Evolutionary conservation across 176 grass and related monocot species (phyloP).

Genomic region (Avena insularis): DNA sequence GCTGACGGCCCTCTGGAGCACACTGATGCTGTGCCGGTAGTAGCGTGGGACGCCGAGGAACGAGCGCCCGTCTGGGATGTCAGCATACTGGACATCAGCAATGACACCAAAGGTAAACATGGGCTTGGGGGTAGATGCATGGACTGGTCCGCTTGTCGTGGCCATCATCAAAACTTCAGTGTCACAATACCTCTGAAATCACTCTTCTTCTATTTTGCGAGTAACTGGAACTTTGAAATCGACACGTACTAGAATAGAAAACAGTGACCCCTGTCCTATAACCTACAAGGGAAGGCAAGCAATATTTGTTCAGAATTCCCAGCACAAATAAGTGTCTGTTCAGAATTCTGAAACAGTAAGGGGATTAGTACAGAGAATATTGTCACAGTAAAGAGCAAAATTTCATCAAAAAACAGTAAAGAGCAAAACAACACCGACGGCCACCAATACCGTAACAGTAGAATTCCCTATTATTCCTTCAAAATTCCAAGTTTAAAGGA

Average conservation of each 20-base stretch:
- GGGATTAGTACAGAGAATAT: not conserved
- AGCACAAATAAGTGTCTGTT: not conserved
- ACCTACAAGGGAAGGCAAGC: not conserved
- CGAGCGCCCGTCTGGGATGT: conserved; percentile 84
- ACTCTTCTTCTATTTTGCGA: too few relatives aligned
- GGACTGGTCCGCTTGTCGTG: conserved; percentile 27
- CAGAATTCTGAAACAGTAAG: not conserved
- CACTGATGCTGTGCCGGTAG: conserved; percentile 85
- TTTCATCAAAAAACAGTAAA: not conserved
- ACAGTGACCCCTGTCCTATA: not conserved
- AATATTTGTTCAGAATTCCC: not conserved
- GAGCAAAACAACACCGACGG: not conserved
- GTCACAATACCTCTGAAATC: not conserved
- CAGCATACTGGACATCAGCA: conserved; percentile 91
- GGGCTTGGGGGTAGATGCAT: conserved; percentile 43
- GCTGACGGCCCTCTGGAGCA: conserved; percentile 80
- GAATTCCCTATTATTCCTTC: not conserved
- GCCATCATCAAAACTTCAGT: conserved; percentile 34
- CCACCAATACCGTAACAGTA: not conserved
- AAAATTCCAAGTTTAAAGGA: not conserved
- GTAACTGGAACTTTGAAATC: not conserved
- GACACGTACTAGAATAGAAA: not conserved
- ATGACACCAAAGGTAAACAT: conserved; percentile 86
- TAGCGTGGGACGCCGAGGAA: conserved; percentile 77
- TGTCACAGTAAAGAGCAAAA: not conserved